phyloP scores from a whole-genome alignment of 345 rosid genomes.

The Chamaenerion angustifolium region DNA sequence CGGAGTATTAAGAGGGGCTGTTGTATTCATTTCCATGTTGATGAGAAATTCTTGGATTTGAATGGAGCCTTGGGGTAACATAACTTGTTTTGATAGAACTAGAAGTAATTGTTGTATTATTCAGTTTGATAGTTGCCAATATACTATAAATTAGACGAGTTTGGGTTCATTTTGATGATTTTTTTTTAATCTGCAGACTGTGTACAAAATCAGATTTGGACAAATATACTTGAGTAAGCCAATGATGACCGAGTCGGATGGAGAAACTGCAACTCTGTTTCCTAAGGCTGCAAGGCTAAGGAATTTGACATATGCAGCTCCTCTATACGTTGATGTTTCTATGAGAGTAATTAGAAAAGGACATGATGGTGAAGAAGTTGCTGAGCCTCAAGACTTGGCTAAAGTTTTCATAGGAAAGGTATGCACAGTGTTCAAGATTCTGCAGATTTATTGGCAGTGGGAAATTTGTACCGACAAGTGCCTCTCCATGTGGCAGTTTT shows the following conservation, averaged over 20 bases:
- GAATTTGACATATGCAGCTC: slow-evolving; percentile 91
- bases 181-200: slow-evolving; percentile 48
- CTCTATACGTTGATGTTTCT: slow-evolving; percentile 82
- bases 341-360: slow-evolving; percentile 92
- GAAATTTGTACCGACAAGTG: not conserved
- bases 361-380: slow-evolving; percentile 97
- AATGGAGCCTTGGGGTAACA: not conserved
- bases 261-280: slow-evolving; percentile 90
- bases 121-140: not conserved
- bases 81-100: not conserved
- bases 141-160: too few relatives aligned
- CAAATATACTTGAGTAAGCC: slow-evolving; percentile 98
- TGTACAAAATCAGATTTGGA: slow-evolving; percentile 86
- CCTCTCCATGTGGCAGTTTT: not conserved
- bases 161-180: slow-evolving; percentile 2
- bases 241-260: slow-evolving; percentile 99
- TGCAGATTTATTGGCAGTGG: not conserved
- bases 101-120: not conserved
- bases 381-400: slow-evolving; percentile 81
- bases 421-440: slow-evolving; percentile 1
- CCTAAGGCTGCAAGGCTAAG: slow-evolving; percentile 98
- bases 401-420: slow-evolving; percentile 98
- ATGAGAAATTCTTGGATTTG: too few relatives aligned
- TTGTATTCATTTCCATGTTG: too few relatives aligned
- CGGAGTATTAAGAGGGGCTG: too few relatives aligned